Conservation (phyloP, 2,329 filamentous ascomycete genomes). For the Amesomyces nigricolor region DNA sequence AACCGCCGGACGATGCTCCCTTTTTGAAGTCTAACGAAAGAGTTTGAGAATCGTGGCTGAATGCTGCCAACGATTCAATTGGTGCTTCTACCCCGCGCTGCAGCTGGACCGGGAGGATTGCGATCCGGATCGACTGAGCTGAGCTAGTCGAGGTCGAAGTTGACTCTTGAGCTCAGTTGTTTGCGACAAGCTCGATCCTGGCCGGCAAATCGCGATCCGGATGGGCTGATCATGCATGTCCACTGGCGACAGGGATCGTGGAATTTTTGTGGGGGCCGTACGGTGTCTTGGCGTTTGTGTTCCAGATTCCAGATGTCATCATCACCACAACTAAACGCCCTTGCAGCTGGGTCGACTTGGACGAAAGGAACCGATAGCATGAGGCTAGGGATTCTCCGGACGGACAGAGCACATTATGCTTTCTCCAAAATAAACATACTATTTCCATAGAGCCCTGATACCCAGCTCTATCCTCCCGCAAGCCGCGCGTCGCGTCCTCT, state of each 20-base stretch:
- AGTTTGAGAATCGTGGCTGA: too few species aligned
- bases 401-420: too few species aligned
- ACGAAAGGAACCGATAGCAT: too few species aligned
- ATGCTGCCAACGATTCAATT: not conserved
- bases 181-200: not conserved
- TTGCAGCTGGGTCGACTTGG: too few species aligned
- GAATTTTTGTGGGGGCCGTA: not conserved
- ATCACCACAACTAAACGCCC: not conserved
- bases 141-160: not conserved
- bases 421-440: too few species aligned
- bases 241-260: conserved; percentile 8
- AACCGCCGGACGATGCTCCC: not conserved
- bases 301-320: not conserved
- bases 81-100: not conserved
- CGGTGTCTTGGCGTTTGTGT: conserved; percentile 2
- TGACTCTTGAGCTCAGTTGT: not conserved
- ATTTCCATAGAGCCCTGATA: too few species aligned
- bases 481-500: too few species aligned
- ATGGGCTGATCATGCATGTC: conserved; percentile 11
- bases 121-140: conserved; percentile 10
- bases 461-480: too few species aligned
- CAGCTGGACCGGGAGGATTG: not conserved
- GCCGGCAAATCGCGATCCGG: conserved; percentile 15
- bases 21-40: not conserved
- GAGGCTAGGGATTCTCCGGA: too few species aligned